phyloP scores from a whole-genome alignment of 2,329 filamentous ascomycete genomes.

The Metarhizium rileyi region DNA sequence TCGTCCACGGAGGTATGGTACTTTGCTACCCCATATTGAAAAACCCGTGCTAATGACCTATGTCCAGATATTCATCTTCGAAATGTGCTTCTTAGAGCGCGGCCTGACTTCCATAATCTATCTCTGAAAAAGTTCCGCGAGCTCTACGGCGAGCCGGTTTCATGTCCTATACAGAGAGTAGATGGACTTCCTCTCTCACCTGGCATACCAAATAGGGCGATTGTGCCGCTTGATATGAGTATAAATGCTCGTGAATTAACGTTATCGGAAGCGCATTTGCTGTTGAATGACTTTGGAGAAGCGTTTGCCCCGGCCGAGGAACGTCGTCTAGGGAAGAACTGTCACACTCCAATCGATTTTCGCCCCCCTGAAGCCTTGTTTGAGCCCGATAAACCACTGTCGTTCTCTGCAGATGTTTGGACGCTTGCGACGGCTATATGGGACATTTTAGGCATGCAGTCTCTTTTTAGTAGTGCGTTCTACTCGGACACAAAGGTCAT shows the following conservation, averaged over 20 bases:
- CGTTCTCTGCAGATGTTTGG: constrained; percentile 28
- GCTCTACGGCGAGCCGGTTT: constrained; percentile 13
- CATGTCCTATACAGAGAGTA: constrained; percentile 11
- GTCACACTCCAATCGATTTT: constrained; percentile 19
- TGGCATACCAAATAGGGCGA: constrained; percentile 19
- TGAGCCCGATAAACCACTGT: constrained; percentile 21
- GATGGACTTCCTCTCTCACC: constrained; percentile 12
- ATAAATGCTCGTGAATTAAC: constrained; percentile 19
- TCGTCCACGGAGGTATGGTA: constrained; percentile 20
- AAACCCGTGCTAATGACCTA: neutral
- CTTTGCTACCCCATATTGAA: neutral
- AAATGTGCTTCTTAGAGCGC: constrained; percentile 22
- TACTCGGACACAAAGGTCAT: neutral
- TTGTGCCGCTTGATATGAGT: constrained; percentile 25
- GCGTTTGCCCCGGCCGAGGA: constrained; percentile 19
- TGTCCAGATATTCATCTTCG: constrained; percentile 22
- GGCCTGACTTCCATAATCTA: constrained; percentile 8
- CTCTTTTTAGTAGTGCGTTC: constrained; percentile 4
- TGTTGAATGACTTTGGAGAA: constrained; percentile 25
- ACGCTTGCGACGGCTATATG: constrained; percentile 26
- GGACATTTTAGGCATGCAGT: constrained; percentile 16
- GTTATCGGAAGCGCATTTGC: constrained; percentile 12
- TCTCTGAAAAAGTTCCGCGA: constrained; percentile 13
- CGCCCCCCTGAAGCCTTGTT: constrained; percentile 26
- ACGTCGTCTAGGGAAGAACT: constrained; percentile 11